Percentiles rank a stretch among this genome's conserved stretches.
Conservation (phyloP, 2,329 filamentous ascomycete genomes). For the Aphanocladium album region DNA sequence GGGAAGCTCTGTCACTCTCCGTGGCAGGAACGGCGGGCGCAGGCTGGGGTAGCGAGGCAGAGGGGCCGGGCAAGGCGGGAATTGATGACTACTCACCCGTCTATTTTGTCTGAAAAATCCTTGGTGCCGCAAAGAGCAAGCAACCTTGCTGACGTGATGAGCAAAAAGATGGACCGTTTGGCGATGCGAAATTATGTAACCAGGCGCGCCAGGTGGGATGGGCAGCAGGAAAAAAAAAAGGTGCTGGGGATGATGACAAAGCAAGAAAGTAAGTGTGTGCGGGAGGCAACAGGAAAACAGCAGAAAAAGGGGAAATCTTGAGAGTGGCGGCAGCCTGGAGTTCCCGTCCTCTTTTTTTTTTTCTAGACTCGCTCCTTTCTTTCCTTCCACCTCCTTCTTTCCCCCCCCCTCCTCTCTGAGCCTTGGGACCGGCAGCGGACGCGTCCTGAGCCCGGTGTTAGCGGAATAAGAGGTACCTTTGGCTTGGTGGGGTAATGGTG, state of each 20-base stretch:
- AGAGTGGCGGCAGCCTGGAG: background rate
- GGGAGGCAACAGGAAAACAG: background rate
- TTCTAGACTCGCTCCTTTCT: background rate
- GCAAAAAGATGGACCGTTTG: constrained; percentile 11
- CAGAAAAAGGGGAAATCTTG: background rate
- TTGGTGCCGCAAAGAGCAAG: background rate
- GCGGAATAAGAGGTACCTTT: background rate
- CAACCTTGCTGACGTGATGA: constrained; percentile 13
- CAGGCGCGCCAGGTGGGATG: background rate
- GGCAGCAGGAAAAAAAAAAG: background rate
- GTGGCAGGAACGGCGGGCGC: background rate
- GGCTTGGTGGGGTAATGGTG: background rate
- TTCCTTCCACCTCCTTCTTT: background rate
- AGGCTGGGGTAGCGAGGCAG: constrained; percentile 1
- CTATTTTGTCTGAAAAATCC: background rate
- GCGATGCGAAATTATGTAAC: constrained; percentile 14
- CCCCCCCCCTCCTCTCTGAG: background rate
- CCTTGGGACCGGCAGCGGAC: background rate
- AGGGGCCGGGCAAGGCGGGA: background rate
- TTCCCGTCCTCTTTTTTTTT: background rate
- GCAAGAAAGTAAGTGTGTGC: background rate
- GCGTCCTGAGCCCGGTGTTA: background rate
- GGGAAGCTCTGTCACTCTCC: background rate
- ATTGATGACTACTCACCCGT: constrained; percentile 13
- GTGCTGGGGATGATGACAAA: constrained; percentile 10